A percentile compares a stretch with the other conserved stretches of the same genome.
Evolutionary conservation across 805 yeast species (phyloP).

Genomic region (Lachancea lanzarotensis): DNA sequence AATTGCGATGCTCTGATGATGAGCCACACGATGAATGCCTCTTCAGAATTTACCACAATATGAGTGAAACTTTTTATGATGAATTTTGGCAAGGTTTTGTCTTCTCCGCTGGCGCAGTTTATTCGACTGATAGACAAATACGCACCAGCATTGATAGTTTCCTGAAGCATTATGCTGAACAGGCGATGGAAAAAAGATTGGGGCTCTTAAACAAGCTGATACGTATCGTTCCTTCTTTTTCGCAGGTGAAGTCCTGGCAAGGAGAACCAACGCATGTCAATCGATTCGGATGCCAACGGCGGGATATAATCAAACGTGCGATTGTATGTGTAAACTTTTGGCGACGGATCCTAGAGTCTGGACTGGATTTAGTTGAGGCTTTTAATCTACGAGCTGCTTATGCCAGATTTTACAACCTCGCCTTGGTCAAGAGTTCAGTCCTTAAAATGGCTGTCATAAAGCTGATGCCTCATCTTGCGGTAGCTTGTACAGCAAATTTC

Average conservation of each 20-base stretch:
- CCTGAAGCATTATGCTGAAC: slow-evolving; percentile 25
- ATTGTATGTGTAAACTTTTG: slow-evolving; percentile 18
- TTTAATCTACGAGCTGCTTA: slow-evolving; percentile 22
- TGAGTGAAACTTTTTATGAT: slow-evolving; percentile 11
- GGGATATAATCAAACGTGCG: slow-evolving; percentile 15
- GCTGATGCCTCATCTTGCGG: slow-evolving; percentile 15
- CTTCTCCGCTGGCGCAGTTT: slow-evolving; percentile 51
- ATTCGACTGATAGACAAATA: slow-evolving; percentile 42
- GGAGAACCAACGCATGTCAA: background rate
- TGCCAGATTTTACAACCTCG: slow-evolving; percentile 24
- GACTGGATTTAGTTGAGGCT: slow-evolving; percentile 8
- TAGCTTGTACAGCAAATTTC: background rate
- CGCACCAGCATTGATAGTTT: slow-evolving; percentile 39
- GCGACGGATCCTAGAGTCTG: slow-evolving; percentile 23
- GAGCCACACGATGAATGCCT: slow-evolving; percentile 27
- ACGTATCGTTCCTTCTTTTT: slow-evolving; percentile 18
- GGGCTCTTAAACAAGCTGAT: slow-evolving; percentile 17
- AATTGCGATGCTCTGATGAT: slow-evolving; percentile 8
- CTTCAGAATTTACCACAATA: slow-evolving; percentile 15
- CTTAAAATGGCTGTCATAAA: slow-evolving; percentile 12
- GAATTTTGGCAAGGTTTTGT: slow-evolving; percentile 52
- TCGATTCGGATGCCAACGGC: slow-evolving; percentile 9
- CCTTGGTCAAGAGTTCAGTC: slow-evolving; percentile 13
- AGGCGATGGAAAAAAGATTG: background rate
- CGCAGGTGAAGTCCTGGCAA: slow-evolving; percentile 10